Base-by-base conservation (phyloP, 2,329 filamentous ascomycete genomes). In the Aspergillus udagawae region DNA sequence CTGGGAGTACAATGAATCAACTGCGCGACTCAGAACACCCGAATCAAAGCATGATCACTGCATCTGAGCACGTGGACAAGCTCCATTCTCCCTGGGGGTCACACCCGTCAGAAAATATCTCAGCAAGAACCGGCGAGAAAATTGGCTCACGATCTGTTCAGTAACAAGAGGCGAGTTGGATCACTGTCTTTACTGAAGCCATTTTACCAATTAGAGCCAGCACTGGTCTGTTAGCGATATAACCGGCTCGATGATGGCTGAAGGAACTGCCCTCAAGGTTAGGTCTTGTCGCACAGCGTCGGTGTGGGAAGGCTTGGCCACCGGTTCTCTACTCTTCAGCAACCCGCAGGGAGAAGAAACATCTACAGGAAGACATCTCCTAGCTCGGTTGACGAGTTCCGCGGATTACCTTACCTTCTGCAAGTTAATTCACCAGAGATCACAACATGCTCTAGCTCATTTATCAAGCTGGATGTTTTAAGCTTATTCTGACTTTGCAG, bases 271-370 rank as follows among this genome's bases (percentile, higher is more conserved):
- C 42, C 48, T 42, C 10, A 49, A 38, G 25, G 41, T 49, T 29
- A 6, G 51, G 23, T 41, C 49, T 53, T 44, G 54, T 55, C 53
- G 60, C 50, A 54, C 45, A 54, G 48, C 48, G 45, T 54, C 44
- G 29, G 50, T 51, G 53, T 42, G 47, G 32, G 42, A 51, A 48
- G 50, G 53, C 52, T 59, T 44, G 29, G 45, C 42, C 32, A 32
- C 56, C 5, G 3, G 41, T 42, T 53, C 48, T 45, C 51, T 60
- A 7, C 20, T 42, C 45, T 38, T 32, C 48, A 59, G 48, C 38
- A 60, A 23, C 45, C 47, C 35, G 56, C 42, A 41, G 49, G 51
- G 12, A 21, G 27, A 42, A 32, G 50, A 38, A 29, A 25, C 41
- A 44, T 12, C 12, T 20, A 23, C 5, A 23, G 21, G 17, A 23